Evolutionary conservation across 495 filamentous ascomycete species (phyloP), one percentile per base, ranked within the genome.

Genomic region (Penicillium psychrofluorescens): DNA sequence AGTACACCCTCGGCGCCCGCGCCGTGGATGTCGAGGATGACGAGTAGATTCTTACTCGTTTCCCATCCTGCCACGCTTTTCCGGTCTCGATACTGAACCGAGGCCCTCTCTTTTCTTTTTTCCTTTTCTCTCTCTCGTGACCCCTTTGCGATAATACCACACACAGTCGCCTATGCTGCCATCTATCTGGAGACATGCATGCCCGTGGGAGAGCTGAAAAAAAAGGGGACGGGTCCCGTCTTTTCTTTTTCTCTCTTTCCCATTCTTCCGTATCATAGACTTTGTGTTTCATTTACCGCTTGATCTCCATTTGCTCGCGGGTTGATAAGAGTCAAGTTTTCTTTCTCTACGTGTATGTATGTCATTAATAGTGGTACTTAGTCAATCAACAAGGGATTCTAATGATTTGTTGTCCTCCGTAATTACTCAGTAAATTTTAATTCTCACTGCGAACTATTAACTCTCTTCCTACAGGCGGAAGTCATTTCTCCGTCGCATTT

Each of bases 21-120:
- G 68, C 79, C 36, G 72, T 75, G n/a, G 78, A 78, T 38, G 77
- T 78, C 39, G 83, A 85, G 58, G 83, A 85, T 43, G 83, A 87
- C 50, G 79, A 84, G 62, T 84, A 76, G 64, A 68, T 12, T 7
- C 3, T 10, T 34, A 11, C 43, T 43, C 43, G 15, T 16, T 1
- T 54, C 31, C 30, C 11, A 32, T 33, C 42, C 14, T 36, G 30
- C 40, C 40, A 22, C n/a, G n/a, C 39, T 44, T 58, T 53, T 50
- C 49, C 38, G 40, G 46, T 48, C 57, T 61, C 57, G 57, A 49
- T 61, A 57, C 57, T 61, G 57, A 50, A 53, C 54, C 57, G 57
- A 61, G 46, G 31, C 55, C 45, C 45, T 55, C 52, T 62, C 56
- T 63, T 57, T 40, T 49, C 48, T 54, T 54, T 59, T 60, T 50